These are phyloP conservation scores for Ascoidea tarda DNA, from an alignment of 805 yeast genomes.

Conservation along the genomic window DNA sequence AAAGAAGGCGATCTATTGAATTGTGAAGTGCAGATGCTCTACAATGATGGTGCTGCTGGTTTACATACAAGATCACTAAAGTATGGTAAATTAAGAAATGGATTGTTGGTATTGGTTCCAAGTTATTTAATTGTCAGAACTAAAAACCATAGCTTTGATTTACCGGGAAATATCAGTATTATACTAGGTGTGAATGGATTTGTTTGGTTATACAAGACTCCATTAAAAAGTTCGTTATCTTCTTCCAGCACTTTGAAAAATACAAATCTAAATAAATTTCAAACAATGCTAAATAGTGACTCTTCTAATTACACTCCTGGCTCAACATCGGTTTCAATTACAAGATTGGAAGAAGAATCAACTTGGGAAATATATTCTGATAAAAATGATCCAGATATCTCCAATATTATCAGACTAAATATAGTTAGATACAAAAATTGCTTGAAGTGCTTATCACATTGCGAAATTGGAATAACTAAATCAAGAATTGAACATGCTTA, in stretches of 20 bases:
- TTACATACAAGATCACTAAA: constrained; percentile 90
- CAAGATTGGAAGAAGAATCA: constrained; percentile 82
- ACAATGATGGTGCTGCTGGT: constrained; percentile 83
- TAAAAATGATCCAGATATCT: constrained; percentile 57
- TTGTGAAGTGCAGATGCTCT: constrained; percentile 89
- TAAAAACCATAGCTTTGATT: constrained; percentile 71
- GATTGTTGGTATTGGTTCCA: constrained; percentile 71
- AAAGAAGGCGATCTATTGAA: constrained; percentile 94
- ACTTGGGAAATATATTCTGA: constrained; percentile 94
- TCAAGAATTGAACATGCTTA: constrained; percentile 67
- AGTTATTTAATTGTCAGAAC: constrained; percentile 72
- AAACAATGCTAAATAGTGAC: constrained; percentile 18
- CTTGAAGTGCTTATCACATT: constrained; percentile 63
- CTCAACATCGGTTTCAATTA: constrained; percentile 51
- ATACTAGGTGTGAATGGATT: constrained; percentile 93
- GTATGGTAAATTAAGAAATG: constrained; percentile 91
- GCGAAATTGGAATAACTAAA: constrained; percentile 81
- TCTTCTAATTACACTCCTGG: constrained; percentile 32
- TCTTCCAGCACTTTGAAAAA: constrained; percentile 15
- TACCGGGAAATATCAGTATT: constrained; percentile 90
- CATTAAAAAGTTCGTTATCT: constrained; percentile 17
- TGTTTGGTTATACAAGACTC: constrained; percentile 77
- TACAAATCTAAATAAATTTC: constrained; percentile 15
- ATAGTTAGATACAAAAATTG: constrained; percentile 82
- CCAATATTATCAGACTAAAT: constrained; percentile 46